Evolutionary conservation across 805 yeast species (phyloP).

Genomic region (Yamadazyma insecticola): DNA sequence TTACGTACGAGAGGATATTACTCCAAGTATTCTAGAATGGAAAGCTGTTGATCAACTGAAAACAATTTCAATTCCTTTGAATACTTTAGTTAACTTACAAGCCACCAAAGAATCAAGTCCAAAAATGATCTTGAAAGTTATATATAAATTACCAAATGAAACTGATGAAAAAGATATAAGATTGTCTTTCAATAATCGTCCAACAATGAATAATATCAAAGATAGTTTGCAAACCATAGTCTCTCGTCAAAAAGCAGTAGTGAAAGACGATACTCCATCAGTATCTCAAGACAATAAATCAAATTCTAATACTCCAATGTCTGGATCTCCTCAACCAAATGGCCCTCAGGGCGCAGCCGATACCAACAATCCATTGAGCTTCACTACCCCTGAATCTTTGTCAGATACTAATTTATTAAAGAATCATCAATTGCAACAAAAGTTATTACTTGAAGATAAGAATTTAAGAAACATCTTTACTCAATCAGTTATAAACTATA

Average conservation of each 20-base stretch:
- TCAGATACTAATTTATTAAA: constrained; percentile 50
- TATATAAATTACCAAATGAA: constrained; percentile 37
- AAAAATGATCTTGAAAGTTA: constrained; percentile 60
- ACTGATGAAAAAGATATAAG: constrained; percentile 23
- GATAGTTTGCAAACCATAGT: constrained; percentile 62
- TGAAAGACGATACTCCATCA: constrained; percentile 25
- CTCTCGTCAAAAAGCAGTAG: constrained; percentile 57
- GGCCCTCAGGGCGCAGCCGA: constrained; percentile 8
- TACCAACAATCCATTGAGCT: constrained; percentile 10
- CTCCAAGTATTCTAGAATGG: constrained; percentile 41
- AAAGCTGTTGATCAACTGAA: constrained; percentile 37
- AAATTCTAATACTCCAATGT: constrained; percentile 14
- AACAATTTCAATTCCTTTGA: constrained; percentile 30
- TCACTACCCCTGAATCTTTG: constrained; percentile 17
- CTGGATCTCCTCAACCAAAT: constrained; percentile 10
- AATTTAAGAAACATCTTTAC: constrained; percentile 70
- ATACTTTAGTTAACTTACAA: constrained; percentile 44
- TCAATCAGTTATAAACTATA: constrained; percentile 77
- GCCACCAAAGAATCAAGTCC: constrained; percentile 67
- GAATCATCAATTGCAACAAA: constrained; percentile 76
- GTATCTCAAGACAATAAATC: neutral
- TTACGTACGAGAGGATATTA: constrained; percentile 35
- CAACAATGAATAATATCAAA: constrained; percentile 72
- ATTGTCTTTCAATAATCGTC: constrained; percentile 66
- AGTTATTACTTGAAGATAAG: constrained; percentile 64